A percentile compares a stretch with the other conserved stretches of the same genome.
Conservation (phyloP, 2,329 filamentous ascomycete species). For the Dothistroma septosporum region DNA sequence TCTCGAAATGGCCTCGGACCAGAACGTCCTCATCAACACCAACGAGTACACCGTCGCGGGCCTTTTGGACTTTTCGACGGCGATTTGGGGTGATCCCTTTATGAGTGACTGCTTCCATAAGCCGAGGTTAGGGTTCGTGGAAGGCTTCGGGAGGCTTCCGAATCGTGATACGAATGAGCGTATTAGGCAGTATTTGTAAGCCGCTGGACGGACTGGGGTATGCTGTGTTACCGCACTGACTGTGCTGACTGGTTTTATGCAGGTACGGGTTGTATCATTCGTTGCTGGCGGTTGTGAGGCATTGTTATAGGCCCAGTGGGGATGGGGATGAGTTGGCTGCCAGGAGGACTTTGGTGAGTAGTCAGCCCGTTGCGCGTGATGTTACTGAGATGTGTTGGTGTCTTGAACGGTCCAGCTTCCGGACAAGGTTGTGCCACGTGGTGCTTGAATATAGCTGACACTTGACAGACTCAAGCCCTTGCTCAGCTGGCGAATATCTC, state of each 20-base stretch:
- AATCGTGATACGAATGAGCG: slow-evolving; percentile 31
- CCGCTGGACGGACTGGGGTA: neutral
- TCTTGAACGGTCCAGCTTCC: neutral
- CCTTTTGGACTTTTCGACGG: slow-evolving; percentile 51
- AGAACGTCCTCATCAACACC: slow-evolving; percentile 51
- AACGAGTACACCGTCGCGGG: slow-evolving; percentile 43
- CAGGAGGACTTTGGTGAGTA: slow-evolving; percentile 35
- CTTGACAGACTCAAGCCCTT: slow-evolving; percentile 14
- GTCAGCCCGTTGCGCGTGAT: neutral
- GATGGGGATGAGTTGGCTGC: slow-evolving; percentile 42
- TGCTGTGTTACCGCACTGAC: neutral
- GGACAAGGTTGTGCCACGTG: neutral
- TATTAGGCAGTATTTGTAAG: slow-evolving; percentile 43
- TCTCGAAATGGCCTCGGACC: slow-evolving; percentile 45
- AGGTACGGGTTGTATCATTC: slow-evolving; percentile 47
- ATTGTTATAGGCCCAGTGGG: slow-evolving; percentile 43
- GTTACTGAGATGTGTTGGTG: neutral
- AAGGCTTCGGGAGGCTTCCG: slow-evolving; percentile 42
- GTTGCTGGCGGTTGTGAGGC: slow-evolving; percentile 40
- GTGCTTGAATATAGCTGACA: neutral
- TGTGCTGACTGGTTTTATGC: neutral
- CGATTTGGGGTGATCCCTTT: slow-evolving; percentile 55
- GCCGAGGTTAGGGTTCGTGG: slow-evolving; percentile 40
- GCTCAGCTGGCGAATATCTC: slow-evolving; percentile 14
- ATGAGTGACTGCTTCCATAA: slow-evolving; percentile 50